Evolutionary conservation across 257 asterid genomes (phyloP).

Genomic region (Buddleja alternifolia): DNA sequence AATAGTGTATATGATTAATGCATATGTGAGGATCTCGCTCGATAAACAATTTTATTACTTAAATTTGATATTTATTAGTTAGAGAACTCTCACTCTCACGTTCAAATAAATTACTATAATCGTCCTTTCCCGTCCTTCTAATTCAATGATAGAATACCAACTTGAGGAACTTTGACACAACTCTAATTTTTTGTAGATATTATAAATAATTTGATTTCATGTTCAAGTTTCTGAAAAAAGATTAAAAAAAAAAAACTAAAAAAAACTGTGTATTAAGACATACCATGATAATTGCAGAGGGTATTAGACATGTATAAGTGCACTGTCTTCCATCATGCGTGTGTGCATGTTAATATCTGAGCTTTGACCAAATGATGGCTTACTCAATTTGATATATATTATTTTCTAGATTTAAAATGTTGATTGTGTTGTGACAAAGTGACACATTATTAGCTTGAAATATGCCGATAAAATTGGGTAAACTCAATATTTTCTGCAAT

Average conservation of each 20-base stretch:
- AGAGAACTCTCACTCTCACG: too few species aligned
- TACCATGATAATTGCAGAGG: conserved; percentile 11
- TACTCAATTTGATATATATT: conserved; percentile 24
- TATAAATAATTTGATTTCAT: neutral
- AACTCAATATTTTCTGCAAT: neutral
- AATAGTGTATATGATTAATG: too few species aligned
- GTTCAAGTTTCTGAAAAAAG: neutral
- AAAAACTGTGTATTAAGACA: neutral
- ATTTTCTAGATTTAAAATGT: neutral
- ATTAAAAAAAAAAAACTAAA: neutral
- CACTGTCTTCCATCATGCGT: conserved; percentile 21
- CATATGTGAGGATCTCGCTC: too few species aligned
- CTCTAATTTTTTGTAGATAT: too few species aligned
- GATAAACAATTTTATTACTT: too few species aligned
- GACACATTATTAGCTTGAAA: conserved; percentile 9
- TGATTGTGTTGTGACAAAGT: neutral
- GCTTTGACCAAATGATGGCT: conserved; percentile 42
- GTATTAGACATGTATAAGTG: conserved; percentile 6
- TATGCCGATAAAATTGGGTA: conserved; percentile 15
- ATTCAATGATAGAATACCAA: too few species aligned
- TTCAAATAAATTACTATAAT: too few species aligned
- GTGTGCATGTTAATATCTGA: conserved; percentile 28
- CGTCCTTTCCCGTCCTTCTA: too few species aligned
- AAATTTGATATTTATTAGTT: too few species aligned
- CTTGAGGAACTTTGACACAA: too few species aligned